Conservation (phyloP, 768 basidiomycete genomes). For the Hemileccinum rubropunctum region DNA sequence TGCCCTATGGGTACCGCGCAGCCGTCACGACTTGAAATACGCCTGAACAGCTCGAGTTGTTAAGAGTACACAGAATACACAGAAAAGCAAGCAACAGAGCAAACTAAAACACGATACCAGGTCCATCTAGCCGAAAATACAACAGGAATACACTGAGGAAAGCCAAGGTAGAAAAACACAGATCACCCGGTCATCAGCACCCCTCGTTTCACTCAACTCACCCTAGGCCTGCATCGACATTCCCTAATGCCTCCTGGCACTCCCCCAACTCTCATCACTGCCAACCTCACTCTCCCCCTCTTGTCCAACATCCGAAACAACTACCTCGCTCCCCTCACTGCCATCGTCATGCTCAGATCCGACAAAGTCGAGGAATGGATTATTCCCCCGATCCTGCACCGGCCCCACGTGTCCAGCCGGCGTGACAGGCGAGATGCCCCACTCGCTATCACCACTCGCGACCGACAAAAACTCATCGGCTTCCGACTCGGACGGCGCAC, state of each 20-base stretch:
- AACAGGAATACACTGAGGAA: neutral
- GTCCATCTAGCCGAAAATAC: neutral
- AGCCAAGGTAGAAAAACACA: neutral
- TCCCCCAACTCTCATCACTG: slow-evolving; percentile 27
- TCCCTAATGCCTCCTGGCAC: slow-evolving; percentile 15
- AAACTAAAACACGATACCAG: neutral
- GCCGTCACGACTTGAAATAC: too few relatives aligned
- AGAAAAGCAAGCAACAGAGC: neutral
- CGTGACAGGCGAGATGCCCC: neutral
- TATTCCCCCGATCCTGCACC: slow-evolving; percentile 8
- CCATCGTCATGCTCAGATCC: slow-evolving; percentile 4
- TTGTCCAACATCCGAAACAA: slow-evolving; percentile 9
- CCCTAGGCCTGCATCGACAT: too few relatives aligned
- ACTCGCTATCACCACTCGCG: slow-evolving; percentile 18
- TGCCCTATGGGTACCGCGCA: too few relatives aligned
- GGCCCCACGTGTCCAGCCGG: neutral
- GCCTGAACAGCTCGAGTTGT: too few relatives aligned
- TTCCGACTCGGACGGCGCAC: slow-evolving; percentile 19
- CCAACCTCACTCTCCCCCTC: slow-evolving; percentile 19
- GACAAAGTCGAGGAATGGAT: slow-evolving; percentile 25
- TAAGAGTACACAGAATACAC: too few relatives aligned
- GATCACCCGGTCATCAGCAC: too few relatives aligned
- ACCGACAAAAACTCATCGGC: slow-evolving; percentile 26
- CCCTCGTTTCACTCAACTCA: too few relatives aligned
- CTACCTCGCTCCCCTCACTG: slow-evolving; percentile 21